Evolutionary conservation across 768 basidiomycete genomes (phyloP), one percentile per base, ranked within the genome.

Genomic region (Hericium alpestre): DNA sequence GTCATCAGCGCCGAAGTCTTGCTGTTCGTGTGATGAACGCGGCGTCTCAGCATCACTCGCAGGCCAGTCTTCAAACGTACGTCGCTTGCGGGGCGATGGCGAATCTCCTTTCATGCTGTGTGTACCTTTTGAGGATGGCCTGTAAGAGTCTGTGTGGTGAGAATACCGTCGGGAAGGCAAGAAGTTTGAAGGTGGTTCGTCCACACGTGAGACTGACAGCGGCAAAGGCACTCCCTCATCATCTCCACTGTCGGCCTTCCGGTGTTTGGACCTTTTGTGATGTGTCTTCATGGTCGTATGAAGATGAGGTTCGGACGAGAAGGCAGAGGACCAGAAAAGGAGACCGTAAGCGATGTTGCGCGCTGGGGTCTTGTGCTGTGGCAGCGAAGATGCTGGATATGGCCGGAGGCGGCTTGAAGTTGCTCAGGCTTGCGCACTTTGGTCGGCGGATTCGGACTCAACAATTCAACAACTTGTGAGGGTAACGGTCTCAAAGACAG

Each of bases 31-130:
- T 64, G 69, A 54, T 62, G 70, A 57, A 56, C 67, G 65, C 9
- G 64, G 52, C 15, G 70, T 63, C 32, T 32, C 32, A 58, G 79
- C 77, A 56, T 70, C 67, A 57, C 73, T 71, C 57, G 76, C 52
- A 40, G 58, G 76, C 81, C 83, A 83, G 61, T 76, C 76, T 58
- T 76, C 72, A 41, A 76, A 76, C 63, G 73, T 80, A 64, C 73
- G 78, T 64, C 71, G 74, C 65, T 79, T 76, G 62, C 82, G 79
- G 16, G 79, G 72, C 54, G 78, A 72, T 11, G 74, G 70, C 54
- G 20, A 18, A 11, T 83, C 83, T 64, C 80, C 76, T 65, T 67
- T 78, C 60, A 71, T 68, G 59, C 75, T 76, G 64, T 77, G 80
- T 18, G 73, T 65, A 27, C 67, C 61, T 59, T 76, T 74, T 61